A percentile compares a stretch with the other conserved stretches of the same genome.
Conservation (phyloP, 148 eudicot genomes). For the Fagopyrum esculentum region DNA sequence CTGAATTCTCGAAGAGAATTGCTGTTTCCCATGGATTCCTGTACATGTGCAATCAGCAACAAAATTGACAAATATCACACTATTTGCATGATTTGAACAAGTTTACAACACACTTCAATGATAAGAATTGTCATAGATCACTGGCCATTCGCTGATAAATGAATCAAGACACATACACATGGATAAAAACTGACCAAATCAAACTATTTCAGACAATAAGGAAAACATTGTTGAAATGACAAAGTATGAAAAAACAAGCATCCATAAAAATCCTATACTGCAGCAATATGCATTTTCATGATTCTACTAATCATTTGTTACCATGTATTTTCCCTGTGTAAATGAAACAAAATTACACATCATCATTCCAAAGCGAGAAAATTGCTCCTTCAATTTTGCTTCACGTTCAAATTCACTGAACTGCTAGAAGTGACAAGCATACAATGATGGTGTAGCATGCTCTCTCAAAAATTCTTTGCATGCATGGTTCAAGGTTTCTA, state of each 20-base stretch:
- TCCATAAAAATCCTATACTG: too few species aligned
- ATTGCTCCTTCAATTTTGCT: background rate
- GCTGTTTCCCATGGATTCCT: constrained; percentile 22
- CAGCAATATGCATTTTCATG: too few species aligned
- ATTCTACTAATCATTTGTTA: background rate
- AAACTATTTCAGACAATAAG: too few species aligned
- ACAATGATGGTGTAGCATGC: background rate
- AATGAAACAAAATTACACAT: too few species aligned
- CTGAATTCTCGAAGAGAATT: constrained; percentile 15
- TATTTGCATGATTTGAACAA: background rate
- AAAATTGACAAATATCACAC: background rate
- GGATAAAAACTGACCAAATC: too few species aligned
- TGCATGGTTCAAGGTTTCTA: background rate
- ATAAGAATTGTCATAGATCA: background rate
- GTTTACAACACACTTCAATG: background rate
- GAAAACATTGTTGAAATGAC: too few species aligned
- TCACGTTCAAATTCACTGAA: background rate
- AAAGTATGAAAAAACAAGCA: too few species aligned
- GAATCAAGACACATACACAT: background rate
- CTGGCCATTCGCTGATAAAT: background rate
- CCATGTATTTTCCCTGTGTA: background rate
- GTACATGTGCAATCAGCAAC: constrained; percentile 1
- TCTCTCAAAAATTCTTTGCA: background rate
- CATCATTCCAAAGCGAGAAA: background rate
- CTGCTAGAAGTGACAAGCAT: background rate